phyloP scores from a whole-genome alignment of 139 green algal genomes.

The Diplosphaera chodatii region DNA sequence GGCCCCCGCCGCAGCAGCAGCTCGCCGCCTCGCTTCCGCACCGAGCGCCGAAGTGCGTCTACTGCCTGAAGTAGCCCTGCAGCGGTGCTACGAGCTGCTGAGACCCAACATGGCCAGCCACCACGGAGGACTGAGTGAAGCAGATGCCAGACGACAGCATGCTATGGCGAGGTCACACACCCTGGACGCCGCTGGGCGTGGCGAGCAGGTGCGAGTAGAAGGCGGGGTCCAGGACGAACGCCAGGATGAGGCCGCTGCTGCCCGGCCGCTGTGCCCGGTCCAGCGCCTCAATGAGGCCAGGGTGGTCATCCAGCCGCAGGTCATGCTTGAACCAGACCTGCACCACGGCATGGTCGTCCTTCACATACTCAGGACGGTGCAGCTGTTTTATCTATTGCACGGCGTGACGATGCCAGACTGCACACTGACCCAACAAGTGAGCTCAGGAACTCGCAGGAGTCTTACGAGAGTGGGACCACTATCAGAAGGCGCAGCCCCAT shows the following conservation, averaged over 20 bases:
- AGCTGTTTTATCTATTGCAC: too few relatives aligned
- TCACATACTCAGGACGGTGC: too few relatives aligned
- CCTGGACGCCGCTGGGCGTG: slow-evolving; percentile 29
- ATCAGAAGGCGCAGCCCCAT: too few relatives aligned
- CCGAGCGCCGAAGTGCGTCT: slow-evolving; percentile 22
- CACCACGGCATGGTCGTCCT: too few relatives aligned
- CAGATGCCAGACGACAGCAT: too few relatives aligned
- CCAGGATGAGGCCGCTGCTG: not conserved
- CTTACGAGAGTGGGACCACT: too few relatives aligned
- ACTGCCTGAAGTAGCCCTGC: slow-evolving; percentile 36
- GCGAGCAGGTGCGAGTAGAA: slow-evolving; percentile 21
- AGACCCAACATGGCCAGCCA: too few relatives aligned
- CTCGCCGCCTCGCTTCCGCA: slow-evolving; percentile 39
- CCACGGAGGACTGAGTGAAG: too few relatives aligned
- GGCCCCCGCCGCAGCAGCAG: slow-evolving; percentile 46
- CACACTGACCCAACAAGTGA: too few relatives aligned
- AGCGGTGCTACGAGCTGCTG: not conserved
- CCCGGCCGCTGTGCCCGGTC: not conserved
- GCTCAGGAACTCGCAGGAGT: too few relatives aligned
- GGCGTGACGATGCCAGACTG: too few relatives aligned
- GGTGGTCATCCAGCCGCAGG: slow-evolving; percentile 72
- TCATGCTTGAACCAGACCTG: slow-evolving; percentile 75
- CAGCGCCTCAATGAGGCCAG: slow-evolving; percentile 42
- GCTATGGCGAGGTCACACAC: slow-evolving; percentile 4
- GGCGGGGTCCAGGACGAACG: slow-evolving; percentile 44